Evolutionary conservation across 2,329 filamentous ascomycete species (phyloP).

Genomic region (Beauveria medogensis): DNA sequence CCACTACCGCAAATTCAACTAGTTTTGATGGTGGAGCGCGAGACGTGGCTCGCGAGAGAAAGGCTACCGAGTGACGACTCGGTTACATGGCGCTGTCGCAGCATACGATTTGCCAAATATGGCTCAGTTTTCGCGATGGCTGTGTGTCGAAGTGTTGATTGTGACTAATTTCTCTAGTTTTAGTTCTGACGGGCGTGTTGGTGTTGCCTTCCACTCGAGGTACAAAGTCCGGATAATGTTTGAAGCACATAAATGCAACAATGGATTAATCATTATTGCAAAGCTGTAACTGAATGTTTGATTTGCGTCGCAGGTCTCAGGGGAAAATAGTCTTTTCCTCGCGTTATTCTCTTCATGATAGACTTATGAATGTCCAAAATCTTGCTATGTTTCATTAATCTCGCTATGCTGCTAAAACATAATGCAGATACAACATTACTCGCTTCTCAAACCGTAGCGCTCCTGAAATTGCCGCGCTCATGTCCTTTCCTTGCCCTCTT

Average conservation of each 20-base stretch:
- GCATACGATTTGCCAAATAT: background rate
- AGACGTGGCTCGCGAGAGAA: constrained; percentile 41
- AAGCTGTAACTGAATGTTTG: background rate
- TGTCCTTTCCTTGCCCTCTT: background rate
- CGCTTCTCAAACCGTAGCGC: constrained; percentile 3
- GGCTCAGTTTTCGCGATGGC: background rate
- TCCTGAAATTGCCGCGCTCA: background rate
- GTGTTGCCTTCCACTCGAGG: background rate
- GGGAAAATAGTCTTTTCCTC: background rate
- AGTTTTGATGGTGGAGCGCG: constrained; percentile 37
- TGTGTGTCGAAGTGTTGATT: background rate
- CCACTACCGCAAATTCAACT: constrained; percentile 25
- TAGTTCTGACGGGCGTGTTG: background rate
- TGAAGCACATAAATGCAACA: background rate
- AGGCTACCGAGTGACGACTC: constrained; percentile 17
- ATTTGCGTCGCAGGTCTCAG: background rate
- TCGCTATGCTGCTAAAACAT: constrained; percentile 10
- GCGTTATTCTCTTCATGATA: background rate
- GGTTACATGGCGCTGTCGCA: background rate
- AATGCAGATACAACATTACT: constrained; percentile 3
- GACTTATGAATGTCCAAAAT: background rate
- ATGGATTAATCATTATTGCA: background rate
- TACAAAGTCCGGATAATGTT: background rate
- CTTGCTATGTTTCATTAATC: background rate
- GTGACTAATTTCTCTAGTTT: background rate